Conservation (phyloP, 1,139 yeast species). For the Pichia sp. region DNA sequence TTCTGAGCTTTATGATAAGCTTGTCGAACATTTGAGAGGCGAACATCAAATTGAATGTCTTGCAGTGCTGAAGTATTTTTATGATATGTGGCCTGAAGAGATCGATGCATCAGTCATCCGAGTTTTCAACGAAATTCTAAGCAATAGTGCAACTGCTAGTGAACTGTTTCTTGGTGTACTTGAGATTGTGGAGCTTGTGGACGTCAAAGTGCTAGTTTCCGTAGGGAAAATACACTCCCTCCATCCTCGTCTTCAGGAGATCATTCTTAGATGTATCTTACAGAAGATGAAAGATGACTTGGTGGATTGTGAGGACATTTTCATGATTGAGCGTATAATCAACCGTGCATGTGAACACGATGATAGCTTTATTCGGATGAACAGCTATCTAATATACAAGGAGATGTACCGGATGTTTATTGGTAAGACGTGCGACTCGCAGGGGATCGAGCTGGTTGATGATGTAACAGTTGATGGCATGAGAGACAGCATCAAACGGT, state of each 20-base stretch:
- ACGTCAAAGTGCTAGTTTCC: neutral
- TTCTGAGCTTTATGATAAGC: neutral
- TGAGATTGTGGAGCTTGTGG: constrained; percentile 4
- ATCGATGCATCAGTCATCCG: neutral
- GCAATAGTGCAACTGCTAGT: neutral
- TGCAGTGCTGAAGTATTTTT: constrained; percentile 2
- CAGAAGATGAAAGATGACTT: constrained; percentile 10
- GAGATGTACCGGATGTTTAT: constrained; percentile 18
- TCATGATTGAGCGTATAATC: constrained; percentile 23
- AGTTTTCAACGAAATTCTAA: neutral
- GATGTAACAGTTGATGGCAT: constrained; percentile 24
- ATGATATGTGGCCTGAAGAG: neutral
- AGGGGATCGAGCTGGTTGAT: constrained; percentile 26
- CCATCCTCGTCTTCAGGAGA: constrained; percentile 12
- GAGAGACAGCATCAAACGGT: constrained; percentile 11
- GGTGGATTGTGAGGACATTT: constrained; percentile 22
- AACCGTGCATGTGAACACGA: constrained; percentile 18
- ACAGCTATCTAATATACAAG: constrained; percentile 22
- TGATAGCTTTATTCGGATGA: constrained; percentile 22
- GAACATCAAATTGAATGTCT: constrained; percentile 5
- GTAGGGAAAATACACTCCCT: neutral
- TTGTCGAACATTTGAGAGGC: neutral
- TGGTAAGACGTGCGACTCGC: constrained; percentile 16
- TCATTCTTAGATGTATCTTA: constrained; percentile 19
- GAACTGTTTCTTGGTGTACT: neutral